phyloP scores from a whole-genome alignment of 129 eudicot species.

The Kitagawia praeruptora region DNA sequence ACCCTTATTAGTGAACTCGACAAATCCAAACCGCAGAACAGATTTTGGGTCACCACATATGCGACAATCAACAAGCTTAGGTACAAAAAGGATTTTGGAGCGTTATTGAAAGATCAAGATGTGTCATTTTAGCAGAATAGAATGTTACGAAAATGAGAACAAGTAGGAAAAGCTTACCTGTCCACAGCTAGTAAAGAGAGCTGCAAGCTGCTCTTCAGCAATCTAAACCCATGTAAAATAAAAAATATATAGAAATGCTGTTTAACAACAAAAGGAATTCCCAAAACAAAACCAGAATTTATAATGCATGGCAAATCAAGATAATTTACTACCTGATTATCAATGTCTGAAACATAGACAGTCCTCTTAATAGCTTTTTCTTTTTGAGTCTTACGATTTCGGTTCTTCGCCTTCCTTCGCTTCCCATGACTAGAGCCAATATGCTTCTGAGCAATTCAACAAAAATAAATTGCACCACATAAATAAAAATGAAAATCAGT shows the following conservation, averaged over 20 bases:
- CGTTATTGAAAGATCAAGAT: neutral
- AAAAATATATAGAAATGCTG: neutral
- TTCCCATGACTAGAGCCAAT: conserved; percentile 46
- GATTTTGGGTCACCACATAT: conserved; percentile 87
- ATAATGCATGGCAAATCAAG: neutral
- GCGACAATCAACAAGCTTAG: conserved; percentile 91
- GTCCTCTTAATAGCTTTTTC: conserved; percentile 77
- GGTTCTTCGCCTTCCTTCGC: conserved; percentile 44
- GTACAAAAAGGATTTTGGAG: neutral
- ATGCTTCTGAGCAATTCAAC: conserved; percentile 45
- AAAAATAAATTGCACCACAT: neutral
- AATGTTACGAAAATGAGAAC: neutral
- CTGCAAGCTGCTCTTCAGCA: conserved; percentile 84
- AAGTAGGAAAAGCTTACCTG: conserved; percentile 39
- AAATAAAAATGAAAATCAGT: neutral
- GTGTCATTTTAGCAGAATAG: neutral
- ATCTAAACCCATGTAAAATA: conserved; percentile 1
- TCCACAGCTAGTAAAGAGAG: conserved; percentile 70
- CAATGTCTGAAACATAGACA: conserved; percentile 85
- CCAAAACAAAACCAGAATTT: neutral
- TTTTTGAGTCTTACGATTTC: conserved; percentile 63
- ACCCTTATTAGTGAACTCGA: conserved; percentile 82
- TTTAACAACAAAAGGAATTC: neutral
- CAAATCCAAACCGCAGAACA: conserved; percentile 74
- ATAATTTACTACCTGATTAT: conserved; percentile 55